Conservation (phyloP, 495 filamentous ascomycete genomes). For the Hypoxylon trugodes region DNA sequence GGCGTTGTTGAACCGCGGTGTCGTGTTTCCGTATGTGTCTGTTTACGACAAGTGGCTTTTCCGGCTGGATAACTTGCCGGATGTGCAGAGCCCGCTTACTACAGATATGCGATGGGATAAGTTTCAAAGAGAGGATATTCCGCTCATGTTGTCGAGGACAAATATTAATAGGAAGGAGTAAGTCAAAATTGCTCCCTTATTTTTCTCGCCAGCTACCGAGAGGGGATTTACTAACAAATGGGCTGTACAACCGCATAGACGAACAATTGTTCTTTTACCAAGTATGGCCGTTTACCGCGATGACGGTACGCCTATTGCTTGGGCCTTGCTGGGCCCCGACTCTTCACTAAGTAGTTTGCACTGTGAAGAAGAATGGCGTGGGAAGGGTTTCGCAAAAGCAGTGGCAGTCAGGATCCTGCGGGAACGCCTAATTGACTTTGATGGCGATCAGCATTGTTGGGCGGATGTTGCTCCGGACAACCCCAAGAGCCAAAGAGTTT, state of each 20-base stretch:
- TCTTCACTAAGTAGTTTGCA: conserved; percentile 41
- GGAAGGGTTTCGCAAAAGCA: conserved; percentile 55
- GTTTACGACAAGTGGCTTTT: conserved; percentile 57
- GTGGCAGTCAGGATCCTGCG: conserved; percentile 51
- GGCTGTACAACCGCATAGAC: conserved; percentile 21
- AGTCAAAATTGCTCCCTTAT: conserved; percentile 23
- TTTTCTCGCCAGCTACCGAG: neutral
- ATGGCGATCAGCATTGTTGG: conserved; percentile 50
- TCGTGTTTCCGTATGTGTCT: conserved; percentile 32
- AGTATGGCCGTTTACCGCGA: conserved; percentile 45
- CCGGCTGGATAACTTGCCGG: conserved; percentile 39
- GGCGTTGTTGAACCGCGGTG: conserved; percentile 31
- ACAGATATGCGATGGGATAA: conserved; percentile 46
- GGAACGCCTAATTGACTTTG: conserved; percentile 48
- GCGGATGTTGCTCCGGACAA: conserved; percentile 56
- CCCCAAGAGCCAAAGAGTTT: conserved; percentile 50
- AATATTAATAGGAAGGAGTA: conserved; percentile 48
- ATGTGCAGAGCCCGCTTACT: conserved; percentile 10
- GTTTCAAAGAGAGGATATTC: conserved; percentile 44
- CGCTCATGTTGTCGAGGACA: conserved; percentile 46
- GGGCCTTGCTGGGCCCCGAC: conserved; percentile 52
- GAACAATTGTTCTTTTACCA: conserved; percentile 48
- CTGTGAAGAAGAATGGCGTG: conserved; percentile 51
- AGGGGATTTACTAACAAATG: neutral
- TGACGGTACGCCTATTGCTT: conserved; percentile 52